Base-by-base conservation (phyloP, 805 yeast species). In the Candida ulmi region DNA sequence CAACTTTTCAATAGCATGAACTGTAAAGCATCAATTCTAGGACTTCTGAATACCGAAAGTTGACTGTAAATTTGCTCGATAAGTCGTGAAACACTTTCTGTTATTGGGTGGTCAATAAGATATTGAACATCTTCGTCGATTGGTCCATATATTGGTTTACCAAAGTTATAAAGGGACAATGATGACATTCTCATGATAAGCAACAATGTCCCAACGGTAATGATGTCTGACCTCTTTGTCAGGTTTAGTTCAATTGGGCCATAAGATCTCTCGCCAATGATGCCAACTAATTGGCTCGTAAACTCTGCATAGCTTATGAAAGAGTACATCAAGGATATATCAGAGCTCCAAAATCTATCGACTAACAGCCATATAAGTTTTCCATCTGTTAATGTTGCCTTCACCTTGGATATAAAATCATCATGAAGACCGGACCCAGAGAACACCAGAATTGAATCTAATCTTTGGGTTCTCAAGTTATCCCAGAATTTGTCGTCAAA, bases 101-200 rank as follows among this genome's bases (percentile, higher is more conserved):
- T 23, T 0, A 55, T 29, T 3, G 50, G 52, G 18, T 54, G 34
- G 3, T 44, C 44, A 9, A 45, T 5, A 3, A 54, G 50, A 30
- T 54, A 54, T 17, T 40, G 23, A 13, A 52, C 51, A 16, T 33
- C 40, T 11, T 25, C 28, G 0, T 31, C 36, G 24, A 35, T 17
- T 6, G 13, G 27, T 3, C 31, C 18, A 21, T 33, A 36, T 17
- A 16, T 17, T 16, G 24, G 25, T 17, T 44, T 42, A 9, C 48
- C 52, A 18, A 45, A 48, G 30, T 47, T 51, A 35, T 48, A 52
- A n/a, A 47, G 19, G 8, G 49, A 40, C 16, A 52, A 18, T 3
- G 58, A 52, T 1, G 48, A 26, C 30, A 54, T n/a, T 38, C 58
- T 45, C 55, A 55, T 52, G 1, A 55, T 26, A 3, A 51, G 24